Base-by-base conservation (phyloP, 805 yeast species). In the Isabelozyma gotoi region DNA sequence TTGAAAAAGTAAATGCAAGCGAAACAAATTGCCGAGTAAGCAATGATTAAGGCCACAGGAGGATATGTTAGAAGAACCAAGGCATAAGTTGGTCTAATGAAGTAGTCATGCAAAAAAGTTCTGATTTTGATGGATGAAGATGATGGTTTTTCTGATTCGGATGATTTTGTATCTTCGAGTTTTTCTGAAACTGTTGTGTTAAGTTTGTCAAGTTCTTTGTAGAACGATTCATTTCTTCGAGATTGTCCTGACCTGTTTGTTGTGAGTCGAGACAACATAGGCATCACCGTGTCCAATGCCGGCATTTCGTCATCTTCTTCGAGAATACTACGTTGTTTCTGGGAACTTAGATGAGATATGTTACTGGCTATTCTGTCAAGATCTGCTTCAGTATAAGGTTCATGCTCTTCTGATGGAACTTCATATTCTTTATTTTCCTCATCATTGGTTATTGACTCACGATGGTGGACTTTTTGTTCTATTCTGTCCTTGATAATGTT, bases 1-100 rank as follows among this genome's bases (percentile, higher is more conserved):
- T 89, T 89, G 55, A 87, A 79, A 49, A 85, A 79, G 58, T 88
- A 88, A 15, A 86, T 63, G 12, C 79, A 78, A 3, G 82, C 82
- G 64, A 87, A 89, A 38, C 86, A 77, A n/a, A 84, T 77, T 1
- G 88, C 80, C 2, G 91, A 81, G 56, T 80, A 87, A 1, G 71
- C 57, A 29, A 88, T 76, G 5, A 89, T 80, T 39, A 86, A 63
- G 1, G 76, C 58, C 7, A 89, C 91, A 0, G 96, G 94, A 0
- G 96, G 95, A 58, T 84, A 84, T 43, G 69, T 64, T 27, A 88
- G 62, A 45, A 88, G 76, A 3, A 71, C 65, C 15, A 88, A 57
- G 0, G 92, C 74, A 49, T 80, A 82, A 40, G 79, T 59, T 0
- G 96, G 96, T 19, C 79, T 65, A 11, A 80, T 53, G 3, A 79